Evolutionary conservation across 495 filamentous ascomycete genomes (phyloP), one percentile per base, ranked within the genome.

Genomic region (Lichina pygmaea): DNA sequence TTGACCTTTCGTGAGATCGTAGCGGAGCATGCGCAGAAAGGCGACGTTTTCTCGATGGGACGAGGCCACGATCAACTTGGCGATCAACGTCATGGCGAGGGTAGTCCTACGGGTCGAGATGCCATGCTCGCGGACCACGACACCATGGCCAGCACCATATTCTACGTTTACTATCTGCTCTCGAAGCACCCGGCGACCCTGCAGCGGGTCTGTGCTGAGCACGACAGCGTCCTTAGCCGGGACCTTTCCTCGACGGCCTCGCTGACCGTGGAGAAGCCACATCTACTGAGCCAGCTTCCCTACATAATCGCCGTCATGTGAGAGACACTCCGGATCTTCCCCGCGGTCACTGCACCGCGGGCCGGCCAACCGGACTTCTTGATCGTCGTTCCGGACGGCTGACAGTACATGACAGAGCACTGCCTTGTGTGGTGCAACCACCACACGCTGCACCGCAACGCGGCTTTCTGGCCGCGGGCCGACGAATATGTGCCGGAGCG

Each of bases 401-500:
- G 51, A 36, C 36, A 48, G 2, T 53, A 50, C 11, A 47, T 53
- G 8, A 47, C 51, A 9, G 44, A 54, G 7, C 57, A 52, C 32
- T 58, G 53, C 15, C 52, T 59, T 33, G 48, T 65, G 6, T 62
- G 58, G 57, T n/a, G 60, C 43, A 50, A 51, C 33, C 46, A 52
- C 6, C 48, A 52, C 12, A 51, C 54, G 3, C 51, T 62, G 7
- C 56, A 62, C 15, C 54, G 51, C 0, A 52, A 59, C 38, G 46
- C 58, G 6, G 44, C 56, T 6, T 50, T 61, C 47, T 70, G 61
- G 55, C 55, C 52, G 6, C 39, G 55, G 0, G 54, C 63, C 6
- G 9, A 62, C 43, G 52, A 57, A 7, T 69, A 66, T 54, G 41
- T 66, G 15, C 66, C 66, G 7, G 58, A 66, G 41, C 58, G 66